phyloP scores from a whole-genome alignment of 148 eudicot species.

The Camellia sinensis region DNA sequence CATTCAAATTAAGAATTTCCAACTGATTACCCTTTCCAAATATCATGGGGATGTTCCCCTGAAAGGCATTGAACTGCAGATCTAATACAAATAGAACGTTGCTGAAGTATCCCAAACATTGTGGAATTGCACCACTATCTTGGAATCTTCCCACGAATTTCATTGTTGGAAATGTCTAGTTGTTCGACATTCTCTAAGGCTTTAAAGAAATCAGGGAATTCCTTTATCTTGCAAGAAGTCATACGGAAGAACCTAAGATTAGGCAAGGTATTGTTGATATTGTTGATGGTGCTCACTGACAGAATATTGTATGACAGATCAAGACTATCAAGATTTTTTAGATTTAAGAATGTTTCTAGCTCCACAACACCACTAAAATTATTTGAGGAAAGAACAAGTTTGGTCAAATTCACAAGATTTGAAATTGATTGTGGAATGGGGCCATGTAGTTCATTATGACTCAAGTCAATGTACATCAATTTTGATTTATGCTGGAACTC shows the following conservation, averaged over 20 bases:
- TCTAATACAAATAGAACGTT: conserved; percentile 10
- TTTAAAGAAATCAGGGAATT: too few relatives aligned
- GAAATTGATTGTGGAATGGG: conserved; percentile 8
- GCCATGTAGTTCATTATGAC: conserved; percentile 6
- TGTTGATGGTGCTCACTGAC: background rate
- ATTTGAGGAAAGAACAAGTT: conserved; percentile 15
- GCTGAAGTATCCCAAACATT: conserved; percentile 11
- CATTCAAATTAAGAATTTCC: conserved; percentile 12
- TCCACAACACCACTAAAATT: conserved; percentile 22
- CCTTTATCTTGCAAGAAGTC: conserved; percentile 22
- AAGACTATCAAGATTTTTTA: background rate
- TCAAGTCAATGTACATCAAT: background rate
- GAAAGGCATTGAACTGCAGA: conserved; percentile 15
- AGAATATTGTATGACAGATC: conserved; percentile 18
- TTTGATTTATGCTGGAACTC: background rate
- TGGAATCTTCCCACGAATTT: too few relatives aligned
- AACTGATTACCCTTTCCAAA: background rate
- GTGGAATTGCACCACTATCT: conserved; percentile 28
- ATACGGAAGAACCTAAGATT: background rate
- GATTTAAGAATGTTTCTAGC: conserved; percentile 8
- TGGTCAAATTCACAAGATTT: background rate
- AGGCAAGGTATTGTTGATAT: background rate
- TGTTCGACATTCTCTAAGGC: too few relatives aligned
- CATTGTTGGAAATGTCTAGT: conserved; percentile 38
- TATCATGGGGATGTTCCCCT: conserved; percentile 16